Evolutionary conservation across 192 early-diverging fungal species (phyloP), one percentile per base, ranked within the genome.

Genomic region (Coemansia sp.): DNA sequence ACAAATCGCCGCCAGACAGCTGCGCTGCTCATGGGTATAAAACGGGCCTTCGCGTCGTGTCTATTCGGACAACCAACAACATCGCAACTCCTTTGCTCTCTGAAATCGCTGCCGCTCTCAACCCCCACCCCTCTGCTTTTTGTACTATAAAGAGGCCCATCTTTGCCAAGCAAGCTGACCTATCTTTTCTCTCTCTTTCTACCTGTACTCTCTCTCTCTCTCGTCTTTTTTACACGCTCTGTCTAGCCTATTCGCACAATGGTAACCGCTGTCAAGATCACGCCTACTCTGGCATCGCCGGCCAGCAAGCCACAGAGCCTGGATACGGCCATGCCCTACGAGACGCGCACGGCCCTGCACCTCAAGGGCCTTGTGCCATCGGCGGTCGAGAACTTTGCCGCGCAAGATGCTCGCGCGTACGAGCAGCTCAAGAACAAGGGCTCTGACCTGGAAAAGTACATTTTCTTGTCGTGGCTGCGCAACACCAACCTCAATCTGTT

Each of bases 401-500:
- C 72, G 21, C 94, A 96, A 62, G 88, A 89, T 61, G 79, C 82
- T 34, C 88, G 93, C 48, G 89, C 89, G 8, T 70, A 91, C 11
- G 70, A 76, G 28, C 87, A 89, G 73, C 75, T 96, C 10, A 77
- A 87, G 37, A 67, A 86, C 64, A 87, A 91, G 69, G 58, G 80
- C 12, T 84, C 85, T 6, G 65, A 85, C 18, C 69, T 96, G 13
- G 92, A 94, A 45, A 92, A 93, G 69, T 93, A 93, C 67, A 79
- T 86, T 48, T 94, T 92, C 76, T 74, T 96, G 69, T 84, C 89
- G 21, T 78, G 87, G 64, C 80, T 96, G 68, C 83, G 88, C 69
- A 88, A 83, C 47, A 88, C 88, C 42, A 85, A 95, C 70, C 61
- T 85, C 45, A 87, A 84, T 56, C 82, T 96, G 43, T 96, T 95